Evolutionary conservation across 495 filamentous ascomycete genomes (phyloP).

Genomic region (Filosporella fistucella): DNA sequence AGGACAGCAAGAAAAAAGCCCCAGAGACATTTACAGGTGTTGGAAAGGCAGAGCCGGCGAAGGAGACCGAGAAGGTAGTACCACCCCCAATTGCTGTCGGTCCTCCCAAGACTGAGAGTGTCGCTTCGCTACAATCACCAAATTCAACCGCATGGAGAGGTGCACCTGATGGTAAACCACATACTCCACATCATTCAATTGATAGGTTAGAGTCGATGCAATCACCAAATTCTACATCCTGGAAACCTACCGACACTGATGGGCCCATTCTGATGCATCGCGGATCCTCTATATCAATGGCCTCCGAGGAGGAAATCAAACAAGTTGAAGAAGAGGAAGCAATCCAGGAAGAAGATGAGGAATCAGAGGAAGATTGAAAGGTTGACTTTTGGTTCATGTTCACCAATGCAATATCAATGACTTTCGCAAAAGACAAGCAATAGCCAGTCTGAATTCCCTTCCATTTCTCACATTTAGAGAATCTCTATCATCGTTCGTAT

Average conservation of each 20-base stretch:
- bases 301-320: constrained; percentile 22
- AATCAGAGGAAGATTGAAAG: constrained; percentile 24
- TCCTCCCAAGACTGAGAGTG: neutral
- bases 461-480: too few species aligned
- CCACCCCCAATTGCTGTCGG: constrained; percentile 13
- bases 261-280: constrained; percentile 26
- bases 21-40: constrained; percentile 15
- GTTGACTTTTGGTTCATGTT: too few species aligned
- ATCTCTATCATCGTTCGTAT: constrained; percentile 4
- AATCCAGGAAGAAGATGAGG: constrained; percentile 27
- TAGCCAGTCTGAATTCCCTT: too few species aligned
- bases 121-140: constrained; percentile 29
- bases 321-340: constrained; percentile 31
- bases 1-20: constrained; percentile 34
- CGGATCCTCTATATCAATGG: constrained; percentile 20
- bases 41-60: constrained; percentile 15
- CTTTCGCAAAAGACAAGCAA: too few species aligned
- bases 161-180: constrained; percentile 1
- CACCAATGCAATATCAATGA: too few species aligned
- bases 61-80: constrained; percentile 18
- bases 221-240: constrained; percentile 38
- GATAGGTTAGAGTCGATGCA: constrained; percentile 29
- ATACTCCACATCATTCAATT: constrained; percentile 6
- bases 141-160: constrained; percentile 35
- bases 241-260: constrained; percentile 37